Conservation (phyloP, 2,329 filamentous ascomycete genomes). For the Fusarium tanahbumbuense region DNA sequence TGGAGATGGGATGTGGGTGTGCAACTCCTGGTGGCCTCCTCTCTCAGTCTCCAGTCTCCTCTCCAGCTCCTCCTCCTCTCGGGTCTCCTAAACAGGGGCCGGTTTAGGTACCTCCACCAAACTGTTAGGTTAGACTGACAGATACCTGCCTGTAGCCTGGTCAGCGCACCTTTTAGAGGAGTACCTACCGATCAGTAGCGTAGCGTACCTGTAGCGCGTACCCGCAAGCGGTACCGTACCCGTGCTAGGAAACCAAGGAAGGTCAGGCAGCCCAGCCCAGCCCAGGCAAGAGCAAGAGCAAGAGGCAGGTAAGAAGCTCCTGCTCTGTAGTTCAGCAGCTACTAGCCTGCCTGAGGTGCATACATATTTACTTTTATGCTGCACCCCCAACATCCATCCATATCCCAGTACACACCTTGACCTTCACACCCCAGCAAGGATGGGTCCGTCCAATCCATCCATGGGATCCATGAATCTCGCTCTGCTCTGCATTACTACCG, state of each 20-base stretch:
- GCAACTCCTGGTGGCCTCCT: constrained; percentile 35
- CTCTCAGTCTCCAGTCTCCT: constrained; percentile 9
- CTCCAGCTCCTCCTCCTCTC: neutral
- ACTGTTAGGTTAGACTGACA: constrained; percentile 16
- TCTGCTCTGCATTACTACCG: constrained; percentile 24
- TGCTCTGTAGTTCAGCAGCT: neutral
- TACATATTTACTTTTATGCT: neutral
- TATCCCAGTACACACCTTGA: constrained; percentile 21
- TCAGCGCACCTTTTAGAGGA: neutral
- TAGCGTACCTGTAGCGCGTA: constrained; percentile 6
- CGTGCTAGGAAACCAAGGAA: constrained; percentile 29
- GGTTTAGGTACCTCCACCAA: constrained; percentile 33
- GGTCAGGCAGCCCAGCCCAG: constrained; percentile 4
- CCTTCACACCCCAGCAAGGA: constrained; percentile 12
- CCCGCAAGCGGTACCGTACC: constrained; percentile 40
- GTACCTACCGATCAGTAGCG: neutral
- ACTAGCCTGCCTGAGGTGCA: constrained; percentile 5
- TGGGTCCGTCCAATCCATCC: constrained; percentile 22
- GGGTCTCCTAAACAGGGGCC: constrained; percentile 38
- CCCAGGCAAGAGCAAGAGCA: constrained; percentile 1
- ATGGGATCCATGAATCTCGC: constrained; percentile 24
- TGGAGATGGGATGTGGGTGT: constrained; percentile 25
- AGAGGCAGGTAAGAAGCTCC: neutral
- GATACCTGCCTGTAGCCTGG: constrained; percentile 27
- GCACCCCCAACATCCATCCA: constrained; percentile 26